Evolutionary conservation across 192 early-diverging fungal genomes (phyloP), one percentile per base, ranked within the genome.

Genomic region (Rhizophagus clarus): DNA sequence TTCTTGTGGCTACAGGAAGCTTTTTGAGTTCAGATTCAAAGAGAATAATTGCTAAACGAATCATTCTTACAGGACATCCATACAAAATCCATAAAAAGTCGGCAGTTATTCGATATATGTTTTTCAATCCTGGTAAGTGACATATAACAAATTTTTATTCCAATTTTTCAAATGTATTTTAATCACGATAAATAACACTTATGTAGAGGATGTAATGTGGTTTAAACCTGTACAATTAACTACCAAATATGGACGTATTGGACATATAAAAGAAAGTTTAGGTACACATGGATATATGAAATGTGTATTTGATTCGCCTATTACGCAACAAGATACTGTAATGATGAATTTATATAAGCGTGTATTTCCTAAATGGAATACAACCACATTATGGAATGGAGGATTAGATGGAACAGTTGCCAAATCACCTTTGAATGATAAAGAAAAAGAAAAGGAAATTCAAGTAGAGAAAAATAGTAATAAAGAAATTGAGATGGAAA

Each of bases 221-320:
- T 99, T 98, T 88, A 97, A 96, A 85, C 97, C 98, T 34, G 90
- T 99, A 10, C 96, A 98, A 84, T 84, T 99, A 62, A 84, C 88
- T 40, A 97, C 97, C 15, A 99, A 99, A 85, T 83, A 91, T 47
- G 97, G 98, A 34, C 93, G 95, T 69, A 90, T 87, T 26, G 98
- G 98, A 17, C 97, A 98, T 83, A 98, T 99, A 76, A 84, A 85
- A 47, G 98, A 98, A 81, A 94, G 94, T 63, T 84, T 99, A 40
- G 98, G 98, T 74, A 99, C 96, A 5, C 97, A 98, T 81, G 98
- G 98, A 26, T 97, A 98, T 84, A 97, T 96, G 95, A 97, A 97
- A 87, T 95, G 94, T 81, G 83, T 93, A 66, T 96, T 97, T 87
- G 94, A 98, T 81, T 93, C 94, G 42, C 90, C 91, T 56, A 84